Evolutionary conservation across 176 grass and related monocot genomes (phyloP).

Genomic region (Cymbopogon citratus): DNA sequence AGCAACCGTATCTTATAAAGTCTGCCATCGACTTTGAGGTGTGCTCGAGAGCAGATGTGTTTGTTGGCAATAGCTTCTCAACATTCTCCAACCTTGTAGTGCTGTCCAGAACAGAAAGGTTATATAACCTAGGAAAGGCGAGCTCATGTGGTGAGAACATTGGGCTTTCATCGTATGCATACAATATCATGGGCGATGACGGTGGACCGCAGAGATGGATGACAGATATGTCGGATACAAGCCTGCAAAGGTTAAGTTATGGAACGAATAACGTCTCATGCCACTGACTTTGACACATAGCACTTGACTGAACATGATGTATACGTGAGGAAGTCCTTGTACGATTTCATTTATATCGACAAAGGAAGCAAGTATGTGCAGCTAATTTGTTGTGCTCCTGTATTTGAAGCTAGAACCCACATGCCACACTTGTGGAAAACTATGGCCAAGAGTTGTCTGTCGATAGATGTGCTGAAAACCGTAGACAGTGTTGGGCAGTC

Average conservation of each 20-base stretch:
- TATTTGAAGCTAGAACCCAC: conserved; percentile 15
- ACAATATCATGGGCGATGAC: conserved; percentile 63
- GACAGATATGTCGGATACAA: conserved; percentile 74
- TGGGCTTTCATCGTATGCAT: conserved; percentile 68
- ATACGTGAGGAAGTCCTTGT: background rate
- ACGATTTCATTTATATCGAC: conserved; percentile 27
- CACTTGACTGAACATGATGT: conserved; percentile 27
- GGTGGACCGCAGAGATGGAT: conserved; percentile 73
- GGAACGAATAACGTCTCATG: conserved; percentile 86
- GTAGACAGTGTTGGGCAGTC: conserved; percentile 10
- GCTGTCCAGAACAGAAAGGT: conserved; percentile 69
- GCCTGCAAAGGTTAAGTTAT: conserved; percentile 68
- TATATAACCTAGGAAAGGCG: conserved; percentile 60
- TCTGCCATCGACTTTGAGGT: conserved; percentile 98
- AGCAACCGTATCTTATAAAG: conserved; percentile 88
- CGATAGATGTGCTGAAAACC: conserved; percentile 5
- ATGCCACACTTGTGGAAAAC: background rate
- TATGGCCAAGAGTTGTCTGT: conserved; percentile 25
- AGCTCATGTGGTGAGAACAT: conserved; percentile 49
- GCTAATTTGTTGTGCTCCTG: background rate
- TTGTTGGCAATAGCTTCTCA: conserved; percentile 95
- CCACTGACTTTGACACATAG: conserved; percentile 36
- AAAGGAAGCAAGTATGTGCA: background rate
- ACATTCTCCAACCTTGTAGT: conserved; percentile 93
- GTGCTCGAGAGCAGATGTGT: conserved; percentile 73